Base-by-base conservation (phyloP, 306 rosid species). In the Prunus mira region DNA sequence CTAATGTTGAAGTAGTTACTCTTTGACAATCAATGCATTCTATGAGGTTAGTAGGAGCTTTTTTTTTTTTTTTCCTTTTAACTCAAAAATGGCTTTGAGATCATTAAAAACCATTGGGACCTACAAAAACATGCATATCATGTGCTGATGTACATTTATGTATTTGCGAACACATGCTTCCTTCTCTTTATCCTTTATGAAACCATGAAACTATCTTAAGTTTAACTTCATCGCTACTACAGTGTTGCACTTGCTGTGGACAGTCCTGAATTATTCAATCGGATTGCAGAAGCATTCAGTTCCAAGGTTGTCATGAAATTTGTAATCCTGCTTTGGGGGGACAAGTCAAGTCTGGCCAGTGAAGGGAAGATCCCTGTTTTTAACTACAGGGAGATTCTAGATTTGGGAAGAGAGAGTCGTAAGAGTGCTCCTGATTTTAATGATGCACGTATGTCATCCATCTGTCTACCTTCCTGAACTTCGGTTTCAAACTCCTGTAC, bases 311-410 rank as follows among this genome's bases (percentile, higher is more conserved):
- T 84, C 49, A 77, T 86, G 84, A 89, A 87, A 78, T 95, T 86
- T 77, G 60, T 95, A 58, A 84, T 95, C 85, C 93, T 95, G 67
- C 96, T 95, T 54, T 95, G 98, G 98, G 98, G 98, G 74, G 91
- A 95, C 71, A 95, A 92, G 76, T 88, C 96, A 72, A 22, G 79
- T 69, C 70, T 92, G 81, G 78, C 80, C 60, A 54, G 65, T 66
- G 80, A 85, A 38, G 86, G 81, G 73, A 84, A 79, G 50, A 83
- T 79, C 8, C 85, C 97, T 30, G 79, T 90, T 65, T 92, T 80
- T 77, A 86, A 71, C 78, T 92, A 86, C 86, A 69, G 49, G 61
- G 95, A 95, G 75, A 84, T 95, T 75, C 28, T 92, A 63, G 84
- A 74, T 30, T 78, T 87, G 81, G 98, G 98, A 74, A 84, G 19